Evolutionary conservation across 2,329 filamentous ascomycete genomes (phyloP).

Genomic region (Pseudogymnoascus sp.): DNA sequence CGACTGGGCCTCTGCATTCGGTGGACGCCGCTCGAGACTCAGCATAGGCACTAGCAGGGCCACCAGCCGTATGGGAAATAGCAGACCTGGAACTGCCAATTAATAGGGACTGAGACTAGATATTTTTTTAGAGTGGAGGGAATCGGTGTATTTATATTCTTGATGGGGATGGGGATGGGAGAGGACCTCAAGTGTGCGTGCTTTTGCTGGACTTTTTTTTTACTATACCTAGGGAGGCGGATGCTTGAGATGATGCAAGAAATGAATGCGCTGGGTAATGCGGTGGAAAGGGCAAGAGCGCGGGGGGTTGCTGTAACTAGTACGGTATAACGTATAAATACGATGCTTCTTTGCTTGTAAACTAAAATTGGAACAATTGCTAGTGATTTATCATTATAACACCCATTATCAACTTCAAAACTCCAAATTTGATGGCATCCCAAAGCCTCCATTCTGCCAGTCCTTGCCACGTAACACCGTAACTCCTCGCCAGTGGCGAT

Average conservation of each 20-base stretch:
- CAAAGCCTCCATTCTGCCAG: not conserved
- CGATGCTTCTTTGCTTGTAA: not conserved
- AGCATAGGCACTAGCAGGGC: not conserved
- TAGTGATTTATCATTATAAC: not conserved
- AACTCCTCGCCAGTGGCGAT: not conserved
- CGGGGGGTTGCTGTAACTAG: not conserved
- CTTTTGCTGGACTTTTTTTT: not conserved
- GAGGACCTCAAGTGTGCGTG: not conserved
- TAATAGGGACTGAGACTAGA: not conserved
- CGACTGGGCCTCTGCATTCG: not conserved
- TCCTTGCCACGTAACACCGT: not conserved
- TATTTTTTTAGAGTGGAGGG: not conserved
- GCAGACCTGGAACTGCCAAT: not conserved
- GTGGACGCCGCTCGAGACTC: not conserved
- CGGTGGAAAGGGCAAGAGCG: not conserved
- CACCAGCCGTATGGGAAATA: not conserved
- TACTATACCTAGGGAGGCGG: conserved; percentile 1
- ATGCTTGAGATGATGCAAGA: not conserved
- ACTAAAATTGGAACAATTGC: not conserved
- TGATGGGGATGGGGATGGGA: not conserved
- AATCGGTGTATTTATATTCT: not conserved
- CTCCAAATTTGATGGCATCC: not conserved
- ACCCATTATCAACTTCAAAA: not conserved
- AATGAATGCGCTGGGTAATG: not conserved
- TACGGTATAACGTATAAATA: not conserved